Conservation (phyloP, 306 rosid genomes). For the Vigna hirtella region DNA sequence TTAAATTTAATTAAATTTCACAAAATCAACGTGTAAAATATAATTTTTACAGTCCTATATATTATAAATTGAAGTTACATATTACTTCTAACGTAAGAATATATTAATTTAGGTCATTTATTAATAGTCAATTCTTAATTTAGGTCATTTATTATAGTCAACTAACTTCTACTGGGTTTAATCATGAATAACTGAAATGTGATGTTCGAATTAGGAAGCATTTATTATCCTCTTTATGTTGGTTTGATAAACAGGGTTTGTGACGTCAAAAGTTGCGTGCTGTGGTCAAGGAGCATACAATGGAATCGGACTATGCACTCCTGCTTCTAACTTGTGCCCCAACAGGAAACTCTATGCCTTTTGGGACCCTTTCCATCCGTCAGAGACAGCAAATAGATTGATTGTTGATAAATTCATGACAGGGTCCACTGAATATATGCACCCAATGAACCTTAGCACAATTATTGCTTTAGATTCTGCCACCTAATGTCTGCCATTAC, state of each 20-base stretch:
- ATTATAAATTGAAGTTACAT: no score
- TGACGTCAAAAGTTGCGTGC: slow-evolving; percentile 59
- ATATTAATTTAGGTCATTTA: no score
- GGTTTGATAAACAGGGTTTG: slow-evolving; percentile 48
- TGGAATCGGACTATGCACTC: slow-evolving; percentile 62
- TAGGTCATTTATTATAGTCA: no score
- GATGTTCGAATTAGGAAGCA: not conserved
- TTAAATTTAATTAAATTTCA: no score
- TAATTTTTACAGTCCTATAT: no score
- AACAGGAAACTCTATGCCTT: slow-evolving; percentile 57
- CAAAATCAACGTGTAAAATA: no score
- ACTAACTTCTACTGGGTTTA: no score
- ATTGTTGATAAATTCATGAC: slow-evolving; percentile 58
- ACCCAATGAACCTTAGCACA: slow-evolving; percentile 60
- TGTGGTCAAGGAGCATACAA: slow-evolving; percentile 65
- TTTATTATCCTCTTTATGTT: not conserved
- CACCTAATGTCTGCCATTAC: slow-evolving; percentile 33
- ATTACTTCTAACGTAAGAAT: no score
- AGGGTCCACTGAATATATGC: slow-evolving; percentile 52
- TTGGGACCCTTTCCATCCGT: slow-evolving; percentile 64
- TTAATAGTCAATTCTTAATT: no score
- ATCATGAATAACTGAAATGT: no score
- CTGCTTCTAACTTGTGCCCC: slow-evolving; percentile 60
- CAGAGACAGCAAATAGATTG: slow-evolving; percentile 51
- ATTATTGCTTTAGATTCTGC: slow-evolving; percentile 52